phyloP scores from a whole-genome alignment of 2,329 filamentous ascomycete genomes.

The Cladorrhinum sp. region DNA sequence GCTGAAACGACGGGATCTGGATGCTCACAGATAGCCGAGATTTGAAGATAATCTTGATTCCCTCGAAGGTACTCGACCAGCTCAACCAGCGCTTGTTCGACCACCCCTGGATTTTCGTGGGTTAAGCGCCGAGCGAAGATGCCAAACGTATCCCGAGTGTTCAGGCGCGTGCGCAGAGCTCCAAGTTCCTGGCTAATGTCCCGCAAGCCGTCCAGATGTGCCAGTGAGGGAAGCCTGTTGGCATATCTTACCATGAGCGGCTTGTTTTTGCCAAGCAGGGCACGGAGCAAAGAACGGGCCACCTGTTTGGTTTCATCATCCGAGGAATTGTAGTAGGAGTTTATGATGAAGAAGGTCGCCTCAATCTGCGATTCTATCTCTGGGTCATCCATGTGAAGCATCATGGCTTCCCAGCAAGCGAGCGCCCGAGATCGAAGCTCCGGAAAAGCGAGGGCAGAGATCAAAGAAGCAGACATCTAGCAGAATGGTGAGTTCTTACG shows the following conservation, averaged over 20 bases:
- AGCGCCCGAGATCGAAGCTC: conserved; percentile 78
- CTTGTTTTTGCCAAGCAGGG: conserved; percentile 62
- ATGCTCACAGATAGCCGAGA: conserved; percentile 77
- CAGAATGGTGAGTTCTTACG: conserved; percentile 27
- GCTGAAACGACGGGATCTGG: conserved; percentile 70
- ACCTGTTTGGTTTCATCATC: conserved; percentile 56
- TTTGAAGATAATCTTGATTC: conserved; percentile 76
- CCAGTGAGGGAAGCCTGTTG: conserved; percentile 74
- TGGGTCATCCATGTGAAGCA: conserved; percentile 70
- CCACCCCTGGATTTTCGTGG: conserved; percentile 83
- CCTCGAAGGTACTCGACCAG: conserved; percentile 68
- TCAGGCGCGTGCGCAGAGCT: conserved; percentile 61
- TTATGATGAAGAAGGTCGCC: conserved; percentile 84
- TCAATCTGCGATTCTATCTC: conserved; percentile 79
- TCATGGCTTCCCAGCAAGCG: conserved; percentile 77
- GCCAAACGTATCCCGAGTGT: conserved; percentile 63
- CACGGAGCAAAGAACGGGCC: conserved; percentile 61
- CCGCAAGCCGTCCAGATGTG: conserved; percentile 64
- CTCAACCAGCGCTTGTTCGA: conserved; percentile 76
- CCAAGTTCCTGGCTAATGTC: conserved; percentile 65
- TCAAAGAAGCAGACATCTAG: conserved; percentile 86
- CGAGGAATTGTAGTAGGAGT: conserved; percentile 73
- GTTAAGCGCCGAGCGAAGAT: conserved; percentile 71
- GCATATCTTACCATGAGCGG: conserved; percentile 63
- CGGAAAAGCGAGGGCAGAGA: conserved; percentile 74